Conservation (phyloP, 2,329 filamentous ascomycete genomes). For the Emmonsiellopsis sp. region DNA sequence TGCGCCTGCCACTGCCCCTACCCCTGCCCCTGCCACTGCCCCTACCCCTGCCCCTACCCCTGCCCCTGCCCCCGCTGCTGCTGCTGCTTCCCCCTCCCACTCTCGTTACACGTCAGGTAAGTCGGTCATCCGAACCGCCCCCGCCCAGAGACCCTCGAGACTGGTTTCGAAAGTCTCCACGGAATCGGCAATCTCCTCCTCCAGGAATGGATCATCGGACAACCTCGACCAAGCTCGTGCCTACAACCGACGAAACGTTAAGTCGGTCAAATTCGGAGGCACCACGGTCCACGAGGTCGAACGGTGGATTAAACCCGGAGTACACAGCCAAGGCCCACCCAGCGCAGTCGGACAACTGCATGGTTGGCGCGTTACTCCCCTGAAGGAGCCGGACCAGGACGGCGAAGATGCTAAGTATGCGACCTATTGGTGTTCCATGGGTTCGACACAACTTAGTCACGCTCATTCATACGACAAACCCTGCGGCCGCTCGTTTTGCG, state of each 20-base stretch:
- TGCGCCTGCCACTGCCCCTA: not conserved
- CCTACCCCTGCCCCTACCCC: not conserved
- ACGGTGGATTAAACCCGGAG: conserved; percentile 20
- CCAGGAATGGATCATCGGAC: not conserved
- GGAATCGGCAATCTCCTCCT: not conserved
- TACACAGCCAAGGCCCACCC: conserved; percentile 12
- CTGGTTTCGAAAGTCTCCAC: not conserved
- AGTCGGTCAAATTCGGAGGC: conserved; percentile 20
- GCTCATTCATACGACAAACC: conserved; percentile 3
- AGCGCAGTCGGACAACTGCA: conserved; percentile 10
- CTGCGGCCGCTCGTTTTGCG: conserved; percentile 6
- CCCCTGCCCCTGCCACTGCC: not conserved
- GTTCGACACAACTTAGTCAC: conserved; percentile 8
- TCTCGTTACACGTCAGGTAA: not conserved
- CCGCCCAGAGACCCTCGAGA: not conserved
- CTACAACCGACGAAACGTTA: conserved; percentile 6
- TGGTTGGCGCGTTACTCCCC: conserved; percentile 14
- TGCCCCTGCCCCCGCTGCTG: conserved; percentile 6
- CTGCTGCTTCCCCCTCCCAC: not conserved
- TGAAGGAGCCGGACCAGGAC: conserved; percentile 19
- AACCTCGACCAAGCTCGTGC: not conserved
- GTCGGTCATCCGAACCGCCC: not conserved
- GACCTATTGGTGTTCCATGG: conserved; percentile 12
- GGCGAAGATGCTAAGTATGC: conserved; percentile 13
- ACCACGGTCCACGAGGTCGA: conserved; percentile 15